These are phyloP conservation scores for Fraxinus sp. DNA, from an alignment of 305 asterid species.

Conservation along the genomic window DNA sequence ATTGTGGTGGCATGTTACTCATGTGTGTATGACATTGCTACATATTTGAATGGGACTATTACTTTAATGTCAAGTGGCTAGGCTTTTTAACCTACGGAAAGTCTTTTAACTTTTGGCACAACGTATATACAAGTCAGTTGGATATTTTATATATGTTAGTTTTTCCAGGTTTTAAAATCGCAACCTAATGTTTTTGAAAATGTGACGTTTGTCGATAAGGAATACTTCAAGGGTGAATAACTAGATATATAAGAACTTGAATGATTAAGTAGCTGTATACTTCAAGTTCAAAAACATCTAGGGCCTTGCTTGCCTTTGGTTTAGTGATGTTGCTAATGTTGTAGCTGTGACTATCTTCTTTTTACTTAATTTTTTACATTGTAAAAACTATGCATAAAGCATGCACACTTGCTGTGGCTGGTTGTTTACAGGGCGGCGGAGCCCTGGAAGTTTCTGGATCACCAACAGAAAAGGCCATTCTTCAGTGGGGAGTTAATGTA, in stretches of 20 bases:
- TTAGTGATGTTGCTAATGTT: background rate
- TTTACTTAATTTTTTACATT: background rate
- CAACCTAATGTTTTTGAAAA: background rate
- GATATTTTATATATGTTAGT: background rate
- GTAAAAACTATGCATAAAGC: background rate
- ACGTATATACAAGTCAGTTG: background rate
- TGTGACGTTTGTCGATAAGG: background rate
- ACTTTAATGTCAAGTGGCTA: background rate
- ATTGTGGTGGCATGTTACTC: background rate
- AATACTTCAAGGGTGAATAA: background rate
- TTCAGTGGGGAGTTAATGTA: conserved; percentile 87
- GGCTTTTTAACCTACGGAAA: background rate
- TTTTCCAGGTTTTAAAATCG: background rate
- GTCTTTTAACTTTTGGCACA: background rate
- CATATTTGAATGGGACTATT: background rate
- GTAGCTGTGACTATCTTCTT: background rate
- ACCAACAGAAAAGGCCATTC: conserved; percentile 95
- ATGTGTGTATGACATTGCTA: background rate
- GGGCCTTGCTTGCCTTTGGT: background rate
- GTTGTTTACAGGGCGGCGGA: conserved; percentile 64
- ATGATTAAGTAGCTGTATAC: background rate
- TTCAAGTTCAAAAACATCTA: background rate
- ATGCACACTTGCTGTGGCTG: conserved; percentile 18
- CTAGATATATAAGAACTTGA: background rate
- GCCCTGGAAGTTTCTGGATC: conserved; percentile 80